Conservation (phyloP, 176 grass and related monocot species). For the Triticum urartu region DNA sequence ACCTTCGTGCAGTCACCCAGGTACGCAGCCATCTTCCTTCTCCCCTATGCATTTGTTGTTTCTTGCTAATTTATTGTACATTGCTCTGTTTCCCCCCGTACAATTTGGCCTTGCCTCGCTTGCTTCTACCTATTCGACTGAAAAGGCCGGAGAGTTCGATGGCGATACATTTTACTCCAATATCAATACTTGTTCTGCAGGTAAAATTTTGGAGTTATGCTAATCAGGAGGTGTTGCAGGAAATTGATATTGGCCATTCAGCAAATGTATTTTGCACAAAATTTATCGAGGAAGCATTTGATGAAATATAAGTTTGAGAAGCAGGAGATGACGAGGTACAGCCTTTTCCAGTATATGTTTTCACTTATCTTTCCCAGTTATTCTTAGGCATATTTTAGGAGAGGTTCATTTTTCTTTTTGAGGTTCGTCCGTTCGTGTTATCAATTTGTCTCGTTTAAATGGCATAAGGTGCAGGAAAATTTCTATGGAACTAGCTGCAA, state of each 20-base stretch:
- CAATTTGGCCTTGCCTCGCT: too few species aligned
- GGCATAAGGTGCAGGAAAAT: too few species aligned
- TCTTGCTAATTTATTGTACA: too few species aligned
- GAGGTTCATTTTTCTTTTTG: too few species aligned
- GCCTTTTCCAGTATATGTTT: not conserved
- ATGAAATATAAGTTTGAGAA: conserved; percentile 81
- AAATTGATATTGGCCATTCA: conserved; percentile 82
- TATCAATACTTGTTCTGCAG: conserved; percentile 48
- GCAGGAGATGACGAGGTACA: conserved; percentile 87
- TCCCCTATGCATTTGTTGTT: too few species aligned
- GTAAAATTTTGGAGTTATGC: conserved; percentile 88
- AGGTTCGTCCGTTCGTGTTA: too few species aligned
- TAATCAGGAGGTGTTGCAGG: conserved; percentile 61
- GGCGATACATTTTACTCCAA: not conserved
- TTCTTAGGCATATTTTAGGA: too few species aligned
- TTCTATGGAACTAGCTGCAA: too few species aligned
- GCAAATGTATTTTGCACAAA: conserved; percentile 89
- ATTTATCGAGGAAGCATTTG: conserved; percentile 81
- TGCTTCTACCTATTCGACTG: not conserved
- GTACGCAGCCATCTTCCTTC: too few species aligned
- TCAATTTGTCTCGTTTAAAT: too few species aligned
- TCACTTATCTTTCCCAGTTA: not conserved
- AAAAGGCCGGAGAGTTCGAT: not conserved
- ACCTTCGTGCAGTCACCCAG: too few species aligned
- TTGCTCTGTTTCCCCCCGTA: too few species aligned